A percentile compares a stretch with the other conserved stretches of the same genome.
phyloP scores from a whole-genome alignment of 768 basidiomycete genomes.

The Auricularia heimuer region DNA sequence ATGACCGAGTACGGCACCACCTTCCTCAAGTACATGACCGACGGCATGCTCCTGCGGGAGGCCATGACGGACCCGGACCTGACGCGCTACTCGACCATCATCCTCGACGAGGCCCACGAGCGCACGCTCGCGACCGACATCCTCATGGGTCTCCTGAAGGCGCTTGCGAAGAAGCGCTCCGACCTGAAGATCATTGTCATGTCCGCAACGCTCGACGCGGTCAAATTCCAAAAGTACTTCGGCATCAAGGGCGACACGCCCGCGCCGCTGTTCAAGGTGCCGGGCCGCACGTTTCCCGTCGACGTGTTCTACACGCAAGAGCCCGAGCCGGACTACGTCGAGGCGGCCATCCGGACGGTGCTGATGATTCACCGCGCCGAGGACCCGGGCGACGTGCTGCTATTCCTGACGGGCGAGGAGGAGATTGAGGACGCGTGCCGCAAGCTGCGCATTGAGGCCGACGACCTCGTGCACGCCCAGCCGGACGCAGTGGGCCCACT shows the following conservation, averaged over 20 bases:
- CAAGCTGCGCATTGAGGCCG: conserved; percentile 86
- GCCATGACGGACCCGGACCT: conserved; percentile 94
- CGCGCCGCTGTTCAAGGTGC: conserved; percentile 82
- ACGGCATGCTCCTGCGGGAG: conserved; percentile 97
- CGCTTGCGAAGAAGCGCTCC: conserved; percentile 62
- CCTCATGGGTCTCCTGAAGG: conserved; percentile 92
- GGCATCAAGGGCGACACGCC: conserved; percentile 33
- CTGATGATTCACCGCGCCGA: conserved; percentile 96
- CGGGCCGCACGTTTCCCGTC: conserved; percentile 89
- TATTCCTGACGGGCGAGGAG: conserved; percentile 97
- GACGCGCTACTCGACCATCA: conserved; percentile 89
- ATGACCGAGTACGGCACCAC: conserved; percentile 85
- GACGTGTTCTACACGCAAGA: conserved; percentile 92
- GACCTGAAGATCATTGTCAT: conserved; percentile 98
- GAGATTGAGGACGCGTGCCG: conserved; percentile 96
- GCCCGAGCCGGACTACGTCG: conserved; percentile 91
- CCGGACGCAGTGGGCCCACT: conserved; percentile 75
- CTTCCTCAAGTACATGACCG: conserved; percentile 99
- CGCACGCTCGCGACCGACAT: conserved; percentile 96
- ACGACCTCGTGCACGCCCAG: conserved; percentile 65
- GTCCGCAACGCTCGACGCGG: conserved; percentile 94
- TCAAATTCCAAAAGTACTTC: conserved; percentile 97
- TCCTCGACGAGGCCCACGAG: conserved; percentile 98
- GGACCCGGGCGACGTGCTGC: conserved; percentile 80
- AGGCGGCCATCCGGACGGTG: conserved; percentile 92